These are phyloP conservation scores for Botrytis byssoidea DNA, from an alignment of 2,329 filamentous ascomycete genomes.

Conservation along the genomic window DNA sequence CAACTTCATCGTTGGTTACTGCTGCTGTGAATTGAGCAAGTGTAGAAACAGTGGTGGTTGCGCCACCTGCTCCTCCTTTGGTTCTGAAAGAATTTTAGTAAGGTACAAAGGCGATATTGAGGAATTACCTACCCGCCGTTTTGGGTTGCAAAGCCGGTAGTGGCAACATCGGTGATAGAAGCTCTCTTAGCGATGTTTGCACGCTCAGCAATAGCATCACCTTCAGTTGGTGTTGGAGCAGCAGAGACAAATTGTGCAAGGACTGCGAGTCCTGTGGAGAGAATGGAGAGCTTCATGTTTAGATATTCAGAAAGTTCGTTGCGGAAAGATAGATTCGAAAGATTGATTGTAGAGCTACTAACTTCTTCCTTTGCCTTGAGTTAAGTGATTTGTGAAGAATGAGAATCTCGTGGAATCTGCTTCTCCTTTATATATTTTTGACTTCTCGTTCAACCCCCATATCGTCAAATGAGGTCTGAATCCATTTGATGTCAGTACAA, in stretches of 20 bases:
- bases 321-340: neutral
- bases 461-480: neutral
- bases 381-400: neutral
- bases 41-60: slow-evolving; percentile 47
- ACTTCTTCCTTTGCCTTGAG: neutral
- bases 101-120: too few relatives aligned
- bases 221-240: slow-evolving; percentile 49
- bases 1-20: slow-evolving; percentile 42
- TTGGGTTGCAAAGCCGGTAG: slow-evolving; percentile 47
- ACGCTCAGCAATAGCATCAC: slow-evolving; percentile 31
- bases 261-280: slow-evolving; percentile 47
- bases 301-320: neutral
- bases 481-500: neutral
- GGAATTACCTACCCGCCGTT: slow-evolving; percentile 39
- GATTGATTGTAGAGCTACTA: neutral
- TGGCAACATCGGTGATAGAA: slow-evolving; percentile 36
- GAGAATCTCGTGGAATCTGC: neutral
- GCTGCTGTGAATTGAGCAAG: slow-evolving; percentile 37
- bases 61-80: slow-evolving; percentile 48
- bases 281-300: slow-evolving; percentile 49
- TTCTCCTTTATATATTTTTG: neutral
- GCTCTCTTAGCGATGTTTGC: slow-evolving; percentile 45
- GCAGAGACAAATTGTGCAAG: slow-evolving; percentile 43
- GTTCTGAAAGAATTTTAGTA: slow-evolving; percentile 37
- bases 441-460: neutral